Evolutionary conservation across 192 early-diverging fungal species (phyloP).

Genomic region (Coemansia sp.): DNA sequence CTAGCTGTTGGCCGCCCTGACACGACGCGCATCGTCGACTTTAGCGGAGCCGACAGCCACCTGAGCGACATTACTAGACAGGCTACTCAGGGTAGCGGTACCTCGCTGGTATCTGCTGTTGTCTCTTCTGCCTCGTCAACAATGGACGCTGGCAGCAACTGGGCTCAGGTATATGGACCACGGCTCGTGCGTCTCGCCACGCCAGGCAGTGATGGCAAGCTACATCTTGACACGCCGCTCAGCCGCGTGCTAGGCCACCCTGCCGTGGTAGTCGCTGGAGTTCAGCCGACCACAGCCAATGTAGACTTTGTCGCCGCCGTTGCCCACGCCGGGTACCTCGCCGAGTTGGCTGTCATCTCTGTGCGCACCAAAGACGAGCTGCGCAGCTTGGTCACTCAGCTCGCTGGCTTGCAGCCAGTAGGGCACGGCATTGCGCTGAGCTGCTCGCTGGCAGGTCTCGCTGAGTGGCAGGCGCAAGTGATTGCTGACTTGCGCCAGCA

Average conservation of each 20-base stretch:
- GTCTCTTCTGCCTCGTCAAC: neutral
- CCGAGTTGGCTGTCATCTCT: conserved; percentile 88
- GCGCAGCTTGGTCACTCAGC: conserved; percentile 68
- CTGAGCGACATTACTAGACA: conserved; percentile 79
- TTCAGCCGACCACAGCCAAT: conserved; percentile 83
- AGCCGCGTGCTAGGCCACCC: conserved; percentile 82
- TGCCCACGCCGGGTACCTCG: conserved; percentile 87
- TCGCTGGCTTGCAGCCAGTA: conserved; percentile 71
- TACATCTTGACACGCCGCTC: conserved; percentile 86
- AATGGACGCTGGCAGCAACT: conserved; percentile 58
- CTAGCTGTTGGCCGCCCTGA: conserved; percentile 18
- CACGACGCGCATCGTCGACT: conserved; percentile 84
- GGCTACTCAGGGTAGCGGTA: conserved; percentile 85
- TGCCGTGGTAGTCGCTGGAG: conserved; percentile 87
- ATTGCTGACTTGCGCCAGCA: conserved; percentile 74
- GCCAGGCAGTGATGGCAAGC: conserved; percentile 20
- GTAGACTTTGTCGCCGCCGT: conserved; percentile 82
- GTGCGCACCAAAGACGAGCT: conserved; percentile 74
- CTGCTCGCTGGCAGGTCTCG: conserved; percentile 74
- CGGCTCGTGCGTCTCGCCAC: conserved; percentile 63
- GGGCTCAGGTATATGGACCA: conserved; percentile 80
- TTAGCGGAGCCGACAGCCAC: conserved; percentile 84
- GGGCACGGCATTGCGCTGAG: conserved; percentile 90
- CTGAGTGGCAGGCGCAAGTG: conserved; percentile 80
- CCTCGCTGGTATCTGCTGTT: conserved; percentile 42